phyloP scores from a whole-genome alignment of 1,284 basidiomycete species.

The Ustilago trichophora region DNA sequence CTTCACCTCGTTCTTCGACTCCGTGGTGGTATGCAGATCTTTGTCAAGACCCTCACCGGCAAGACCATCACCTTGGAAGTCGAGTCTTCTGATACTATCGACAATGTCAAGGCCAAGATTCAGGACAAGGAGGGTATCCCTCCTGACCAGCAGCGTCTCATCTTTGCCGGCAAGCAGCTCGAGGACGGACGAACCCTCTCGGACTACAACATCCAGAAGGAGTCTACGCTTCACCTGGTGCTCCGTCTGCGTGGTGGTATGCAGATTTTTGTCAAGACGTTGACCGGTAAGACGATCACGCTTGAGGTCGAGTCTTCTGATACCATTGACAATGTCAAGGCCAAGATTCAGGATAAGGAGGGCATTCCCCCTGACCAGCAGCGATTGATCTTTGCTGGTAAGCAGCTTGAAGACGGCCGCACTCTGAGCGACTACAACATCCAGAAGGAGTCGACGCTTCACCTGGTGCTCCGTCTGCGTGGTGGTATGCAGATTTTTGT shows the following conservation, averaged over 20 bases:
- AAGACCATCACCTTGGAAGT: conserved; percentile 96
- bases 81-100: conserved; percentile 89
- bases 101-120: conserved; percentile 73
- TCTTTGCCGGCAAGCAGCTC: conserved; percentile 69
- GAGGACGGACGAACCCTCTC: conserved; percentile 69
- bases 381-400: conserved; percentile 69
- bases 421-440: conserved; percentile 69
- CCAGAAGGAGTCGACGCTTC: conserved; percentile 63
- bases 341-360: conserved; percentile 66
- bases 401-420: conserved; percentile 69
- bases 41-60: conserved; percentile 81
- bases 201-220: conserved; percentile 68
- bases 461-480: conserved; percentile 61
- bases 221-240: conserved; percentile 61
- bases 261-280: conserved; percentile 71
- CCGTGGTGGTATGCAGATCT: conserved; percentile 73
- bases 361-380: conserved; percentile 69
- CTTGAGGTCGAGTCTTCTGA: conserved; percentile 86
- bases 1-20: conserved; percentile 91
- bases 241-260: conserved; percentile 64
- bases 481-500: conserved; percentile 63
- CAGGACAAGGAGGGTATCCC: conserved; percentile 67
- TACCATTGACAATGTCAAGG: conserved; percentile 85
- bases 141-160: conserved; percentile 69
- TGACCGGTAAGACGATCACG: conserved; percentile 98